Percentiles rank a stretch among this genome's conserved stretches.
These are phyloP conservation scores for Vishniacozyma victoriae DNA, from an alignment of 768 basidiomycete species.

Conservation along the genomic window DNA sequence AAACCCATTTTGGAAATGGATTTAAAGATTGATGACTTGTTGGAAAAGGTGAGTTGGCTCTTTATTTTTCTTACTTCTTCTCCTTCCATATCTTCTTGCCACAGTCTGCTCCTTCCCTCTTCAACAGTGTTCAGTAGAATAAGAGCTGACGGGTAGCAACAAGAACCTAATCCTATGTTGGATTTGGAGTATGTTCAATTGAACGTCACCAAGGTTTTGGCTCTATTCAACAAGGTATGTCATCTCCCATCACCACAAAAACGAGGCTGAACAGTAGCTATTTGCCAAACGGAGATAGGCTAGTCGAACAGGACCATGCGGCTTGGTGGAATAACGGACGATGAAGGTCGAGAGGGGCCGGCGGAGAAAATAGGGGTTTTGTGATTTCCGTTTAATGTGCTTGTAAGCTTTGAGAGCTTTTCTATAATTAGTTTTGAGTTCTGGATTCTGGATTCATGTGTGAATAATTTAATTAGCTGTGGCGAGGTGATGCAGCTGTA, in stretches of 20 bases:
- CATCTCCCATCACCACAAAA: background rate
- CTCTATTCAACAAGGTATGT: conserved; percentile 81
- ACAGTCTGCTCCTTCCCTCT: too few species aligned
- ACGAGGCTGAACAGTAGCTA: background rate
- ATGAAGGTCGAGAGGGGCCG: too few species aligned
- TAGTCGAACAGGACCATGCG: too few species aligned
- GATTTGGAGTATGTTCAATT: conserved; percentile 97
- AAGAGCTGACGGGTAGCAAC: conserved; percentile 63
- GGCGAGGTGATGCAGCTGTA: too few species aligned
- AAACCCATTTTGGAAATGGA: conserved; percentile 99
- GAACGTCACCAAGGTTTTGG: conserved; percentile 90
- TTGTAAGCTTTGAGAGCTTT: too few species aligned
- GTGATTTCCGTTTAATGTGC: too few species aligned
- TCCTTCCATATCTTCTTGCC: background rate
- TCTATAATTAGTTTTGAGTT: too few species aligned
- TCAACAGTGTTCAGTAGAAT: background rate
- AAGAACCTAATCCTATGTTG: conserved; percentile 92
- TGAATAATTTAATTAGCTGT: too few species aligned
- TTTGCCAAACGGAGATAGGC: background rate
- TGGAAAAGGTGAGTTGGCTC: conserved; percentile 72
- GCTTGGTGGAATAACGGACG: too few species aligned
- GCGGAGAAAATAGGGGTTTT: too few species aligned
- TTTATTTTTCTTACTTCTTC: background rate
- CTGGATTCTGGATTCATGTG: too few species aligned
- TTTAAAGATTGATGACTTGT: conserved; percentile 92